Conservation (phyloP, 306 rosid species). For the Rosa persica region DNA sequence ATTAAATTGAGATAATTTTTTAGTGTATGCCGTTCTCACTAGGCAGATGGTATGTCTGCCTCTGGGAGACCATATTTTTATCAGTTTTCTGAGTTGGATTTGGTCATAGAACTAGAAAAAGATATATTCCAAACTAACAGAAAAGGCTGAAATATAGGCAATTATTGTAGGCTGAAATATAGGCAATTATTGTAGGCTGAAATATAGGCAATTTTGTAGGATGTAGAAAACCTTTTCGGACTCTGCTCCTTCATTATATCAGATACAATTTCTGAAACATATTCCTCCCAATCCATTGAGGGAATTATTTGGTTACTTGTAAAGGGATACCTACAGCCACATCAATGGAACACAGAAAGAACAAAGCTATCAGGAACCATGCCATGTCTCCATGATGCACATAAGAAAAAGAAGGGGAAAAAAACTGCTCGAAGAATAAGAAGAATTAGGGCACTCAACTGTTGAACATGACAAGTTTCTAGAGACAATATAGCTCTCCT, state of each 20-base stretch:
- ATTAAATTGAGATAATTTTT: background rate
- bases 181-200: background rate
- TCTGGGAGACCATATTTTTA: background rate
- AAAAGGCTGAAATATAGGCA: background rate
- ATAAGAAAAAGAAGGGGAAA: slow-evolving; percentile 3
- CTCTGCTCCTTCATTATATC: slow-evolving; percentile 98
- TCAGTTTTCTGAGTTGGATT: background rate
- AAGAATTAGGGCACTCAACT: slow-evolving; percentile 48
- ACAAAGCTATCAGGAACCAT: slow-evolving; percentile 23
- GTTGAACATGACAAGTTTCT: slow-evolving; percentile 91
- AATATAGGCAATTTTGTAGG: background rate
- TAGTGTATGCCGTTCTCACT: background rate
- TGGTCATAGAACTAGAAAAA: background rate
- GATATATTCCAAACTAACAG: background rate
- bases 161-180: background rate
- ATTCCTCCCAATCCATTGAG: slow-evolving; percentile 98
- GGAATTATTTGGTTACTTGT: slow-evolving; percentile 64
- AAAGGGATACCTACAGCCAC: slow-evolving; percentile 79
- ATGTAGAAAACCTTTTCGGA: slow-evolving; percentile 69
- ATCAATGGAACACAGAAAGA: slow-evolving; percentile 22
- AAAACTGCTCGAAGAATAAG: background rate
- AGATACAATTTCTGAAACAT: slow-evolving; percentile 77
- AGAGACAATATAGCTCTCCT: slow-evolving; percentile 83
- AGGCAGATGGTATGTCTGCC: background rate
- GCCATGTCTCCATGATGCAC: background rate